Evolutionary conservation across 805 yeast species (phyloP), one percentile per base, ranked within the genome.

Genomic region (Yarrowia keelungensis): DNA sequence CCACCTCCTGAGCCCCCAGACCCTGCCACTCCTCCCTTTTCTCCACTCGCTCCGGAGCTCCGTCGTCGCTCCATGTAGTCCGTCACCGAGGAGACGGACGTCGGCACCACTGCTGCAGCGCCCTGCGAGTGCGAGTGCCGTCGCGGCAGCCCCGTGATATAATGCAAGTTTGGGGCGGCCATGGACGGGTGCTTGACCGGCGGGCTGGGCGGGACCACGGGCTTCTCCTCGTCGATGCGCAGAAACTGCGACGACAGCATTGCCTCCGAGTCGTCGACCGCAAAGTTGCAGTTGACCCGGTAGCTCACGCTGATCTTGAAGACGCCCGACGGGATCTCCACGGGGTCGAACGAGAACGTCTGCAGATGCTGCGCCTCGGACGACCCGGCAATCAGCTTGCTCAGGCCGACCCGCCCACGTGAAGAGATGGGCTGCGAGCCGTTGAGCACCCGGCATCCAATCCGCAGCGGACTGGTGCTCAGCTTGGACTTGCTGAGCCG

Each of bases 371-470:
- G 59, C 43, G 43, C 19, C 14, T 54, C 26, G 7, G 59, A 32
- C 12, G 43, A 22, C 11, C 71, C 72, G 12, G 87, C 83, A 2
- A 89, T 83, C 4, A 88, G 80, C 75, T 89, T 89, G 67, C 56
- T 47, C 67, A 94, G 81, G 0, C 98, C 98, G 32, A 92, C 85
- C 71, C 98, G 81, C 2, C 97, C 97, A 75, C 87, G 88, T 0
- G 96, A 89, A 11, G 87, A 82, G 38, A 93, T 90, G 0, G 95
- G 89, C 72, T 86, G 85, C 15, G 88, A 84, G 0, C 97, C 97
- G 76, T 92, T 93, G 41, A 90, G 75, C 14, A 80, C 72, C 11
- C 91, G 82, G 61, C 89, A 85, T 7, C 87, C 86, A 1, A 93
- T 78, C 51, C 77, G 77, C 68, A 88, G 76, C 7, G 82, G 80